Percentiles rank a stretch among this genome's conserved stretches.
Evolutionary conservation across 257 asterid species (phyloP).

Genomic region (Solanum pinnatisectum): DNA sequence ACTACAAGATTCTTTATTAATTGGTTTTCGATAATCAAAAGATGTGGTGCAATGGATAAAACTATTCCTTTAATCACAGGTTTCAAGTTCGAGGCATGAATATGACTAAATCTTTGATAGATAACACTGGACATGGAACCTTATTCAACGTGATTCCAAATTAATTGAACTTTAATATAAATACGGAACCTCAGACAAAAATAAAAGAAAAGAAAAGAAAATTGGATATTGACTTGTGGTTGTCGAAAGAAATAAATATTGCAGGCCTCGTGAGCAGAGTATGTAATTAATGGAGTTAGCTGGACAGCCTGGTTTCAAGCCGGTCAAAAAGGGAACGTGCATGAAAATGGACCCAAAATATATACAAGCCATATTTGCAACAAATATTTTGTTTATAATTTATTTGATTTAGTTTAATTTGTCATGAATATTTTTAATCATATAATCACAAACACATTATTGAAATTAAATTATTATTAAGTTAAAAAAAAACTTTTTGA

Average conservation of each 20-base stretch:
- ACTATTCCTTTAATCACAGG: too few relatives aligned
- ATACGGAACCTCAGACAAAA: neutral
- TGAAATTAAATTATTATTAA: too few relatives aligned
- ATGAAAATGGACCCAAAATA: neutral
- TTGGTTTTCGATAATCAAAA: neutral
- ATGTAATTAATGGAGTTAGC: neutral
- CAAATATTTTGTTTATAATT: neutral
- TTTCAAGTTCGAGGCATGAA: too few relatives aligned
- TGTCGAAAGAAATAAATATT: slow-evolving; percentile 14
- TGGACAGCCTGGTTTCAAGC: slow-evolving; percentile 22
- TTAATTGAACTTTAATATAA: too few relatives aligned
- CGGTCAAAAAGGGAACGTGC: slow-evolving; percentile 18
- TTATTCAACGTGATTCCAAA: too few relatives aligned
- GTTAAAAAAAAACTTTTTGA: too few relatives aligned
- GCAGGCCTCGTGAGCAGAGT: slow-evolving; percentile 7
- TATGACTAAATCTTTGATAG: neutral
- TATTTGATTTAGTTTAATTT: neutral
- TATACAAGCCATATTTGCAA: neutral
- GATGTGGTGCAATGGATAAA: too few relatives aligned
- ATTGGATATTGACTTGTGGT: slow-evolving; percentile 3
- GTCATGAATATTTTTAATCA: neutral
- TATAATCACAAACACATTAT: too few relatives aligned
- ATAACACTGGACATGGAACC: too few relatives aligned
- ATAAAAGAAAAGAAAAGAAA: too few relatives aligned
- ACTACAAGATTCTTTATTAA: too few relatives aligned